These are phyloP conservation scores for Xylaria castorea DNA, from an alignment of 495 filamentous ascomycete genomes.

Conservation along the genomic window DNA sequence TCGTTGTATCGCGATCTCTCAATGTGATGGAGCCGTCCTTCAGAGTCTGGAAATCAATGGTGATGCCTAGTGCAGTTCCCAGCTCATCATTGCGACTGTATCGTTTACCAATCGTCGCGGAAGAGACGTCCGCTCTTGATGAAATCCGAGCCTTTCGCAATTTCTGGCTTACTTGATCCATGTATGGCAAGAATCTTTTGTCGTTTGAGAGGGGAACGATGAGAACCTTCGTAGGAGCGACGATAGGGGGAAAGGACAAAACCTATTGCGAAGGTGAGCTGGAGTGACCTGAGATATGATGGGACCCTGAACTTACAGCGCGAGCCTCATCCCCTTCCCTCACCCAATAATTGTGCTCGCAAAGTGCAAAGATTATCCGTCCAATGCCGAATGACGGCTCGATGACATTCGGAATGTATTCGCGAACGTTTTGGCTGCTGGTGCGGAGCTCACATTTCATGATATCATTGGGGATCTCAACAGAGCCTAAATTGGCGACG, in stretches of 20 bases:
- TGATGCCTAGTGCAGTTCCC: constrained; percentile 73
- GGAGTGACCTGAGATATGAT: neutral
- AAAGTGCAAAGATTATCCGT: constrained; percentile 58
- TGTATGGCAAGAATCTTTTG: constrained; percentile 63
- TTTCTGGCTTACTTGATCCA: constrained; percentile 62
- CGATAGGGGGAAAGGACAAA: constrained; percentile 74
- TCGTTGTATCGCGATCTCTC: too few relatives aligned
- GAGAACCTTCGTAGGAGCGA: constrained; percentile 79
- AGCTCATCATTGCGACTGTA: constrained; percentile 78
- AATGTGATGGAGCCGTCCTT: too few relatives aligned
- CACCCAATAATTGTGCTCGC: constrained; percentile 70
- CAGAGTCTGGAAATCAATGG: constrained; percentile 73
- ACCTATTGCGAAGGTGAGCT: constrained; percentile 52
- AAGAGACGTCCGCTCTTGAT: constrained; percentile 64
- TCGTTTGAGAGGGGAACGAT: constrained; percentile 74
- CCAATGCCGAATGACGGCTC: constrained; percentile 78
- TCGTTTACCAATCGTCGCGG: constrained; percentile 76
- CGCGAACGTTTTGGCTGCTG: constrained; percentile 59
- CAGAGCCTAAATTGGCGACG: constrained; percentile 59
- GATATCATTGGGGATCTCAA: constrained; percentile 53
- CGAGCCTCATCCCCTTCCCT: constrained; percentile 71
- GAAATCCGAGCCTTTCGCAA: constrained; percentile 64
- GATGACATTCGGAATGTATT: constrained; percentile 73
- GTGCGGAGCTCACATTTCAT: constrained; percentile 63
- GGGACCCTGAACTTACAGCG: constrained; percentile 56